Base-by-base conservation (phyloP, 2,329 filamentous ascomycete genomes). In the Claviceps sp. region DNA sequence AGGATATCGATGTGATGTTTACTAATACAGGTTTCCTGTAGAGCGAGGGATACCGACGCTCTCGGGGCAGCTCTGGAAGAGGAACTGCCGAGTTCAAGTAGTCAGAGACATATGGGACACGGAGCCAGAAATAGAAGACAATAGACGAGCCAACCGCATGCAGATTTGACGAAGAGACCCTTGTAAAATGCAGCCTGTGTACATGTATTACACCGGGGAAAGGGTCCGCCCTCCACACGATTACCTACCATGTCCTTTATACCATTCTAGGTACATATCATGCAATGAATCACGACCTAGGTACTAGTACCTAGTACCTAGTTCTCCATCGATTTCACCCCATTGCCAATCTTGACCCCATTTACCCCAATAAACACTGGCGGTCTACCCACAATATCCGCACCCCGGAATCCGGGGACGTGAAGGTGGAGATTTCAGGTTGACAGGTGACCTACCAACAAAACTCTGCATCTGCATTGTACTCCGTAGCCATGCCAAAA, bases 81-180 rank as follows among this genome's bases (percentile, higher is more conserved):
- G 54, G 50, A 34, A 16, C 46, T 22, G 51, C 22, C 42, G 49
- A 38, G 16, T 51, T 44, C 47, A 49, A 54, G 46, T 53, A 55
- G 52, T 53, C 26, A 22, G 55, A 47, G 50, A 52, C 45, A 37
- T 24, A 50, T 45, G 30, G 37, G 24, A 45, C 46, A 38, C 48
- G 53, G 51, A 52, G 50, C 26, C 50, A 47, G 51, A 53, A 47
- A 46, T 40, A 55, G 54, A 44, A 48, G 48, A 58, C 54, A 53
- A 56, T 53, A 48, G 41, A 49, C 52, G 52, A 54, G 50, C 53
- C 52, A 46, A 50, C 52, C 52, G 54, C 54, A 47, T 50, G 44
- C 37, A 46, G 48, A 16, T 46, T 20, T n/a, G 22, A 38, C 40
- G 48, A 50, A 48, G 41, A 22, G 38, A n/a, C 5, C 41, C 18